phyloP scores from a whole-genome alignment of 176 grass and related monocot species.

The Thinopyrum elongatum region DNA sequence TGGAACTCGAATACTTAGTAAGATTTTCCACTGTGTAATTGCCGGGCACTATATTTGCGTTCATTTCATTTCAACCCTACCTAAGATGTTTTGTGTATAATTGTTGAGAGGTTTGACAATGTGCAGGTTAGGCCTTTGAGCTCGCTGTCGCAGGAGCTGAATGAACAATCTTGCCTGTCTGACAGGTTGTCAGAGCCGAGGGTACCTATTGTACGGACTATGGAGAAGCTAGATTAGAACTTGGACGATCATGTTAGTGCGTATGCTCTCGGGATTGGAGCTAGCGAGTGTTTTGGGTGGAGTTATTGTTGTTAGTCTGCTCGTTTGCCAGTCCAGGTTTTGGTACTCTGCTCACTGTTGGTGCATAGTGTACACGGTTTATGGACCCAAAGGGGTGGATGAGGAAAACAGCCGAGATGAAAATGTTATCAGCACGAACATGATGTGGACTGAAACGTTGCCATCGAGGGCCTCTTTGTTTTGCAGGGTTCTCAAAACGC shows the following conservation, averaged over 20 bases:
- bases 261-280: constrained; percentile 8
- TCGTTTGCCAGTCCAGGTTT: constrained; percentile 17
- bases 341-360: neutral
- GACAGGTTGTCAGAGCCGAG: neutral
- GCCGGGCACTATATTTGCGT: neutral
- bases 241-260: neutral
- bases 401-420: neutral
- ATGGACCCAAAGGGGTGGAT: neutral
- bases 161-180: neutral
- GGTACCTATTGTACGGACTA: neutral
- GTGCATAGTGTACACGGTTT: constrained; percentile 26
- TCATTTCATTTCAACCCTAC: neutral
- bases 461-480: neutral
- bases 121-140: constrained; percentile 32
- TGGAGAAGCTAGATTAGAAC: constrained; percentile 34
- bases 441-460: neutral
- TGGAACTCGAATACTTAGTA: constrained; percentile 28
- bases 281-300: neutral
- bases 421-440: constrained; percentile 2
- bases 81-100: neutral
- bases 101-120: neutral
- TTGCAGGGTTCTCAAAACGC: no score
- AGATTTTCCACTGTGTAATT: constrained; percentile 12
- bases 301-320: neutral
- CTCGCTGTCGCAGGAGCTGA: neutral